Conservation (phyloP, 2,329 filamentous ascomycete species). For the Arachnomyces sp. region DNA sequence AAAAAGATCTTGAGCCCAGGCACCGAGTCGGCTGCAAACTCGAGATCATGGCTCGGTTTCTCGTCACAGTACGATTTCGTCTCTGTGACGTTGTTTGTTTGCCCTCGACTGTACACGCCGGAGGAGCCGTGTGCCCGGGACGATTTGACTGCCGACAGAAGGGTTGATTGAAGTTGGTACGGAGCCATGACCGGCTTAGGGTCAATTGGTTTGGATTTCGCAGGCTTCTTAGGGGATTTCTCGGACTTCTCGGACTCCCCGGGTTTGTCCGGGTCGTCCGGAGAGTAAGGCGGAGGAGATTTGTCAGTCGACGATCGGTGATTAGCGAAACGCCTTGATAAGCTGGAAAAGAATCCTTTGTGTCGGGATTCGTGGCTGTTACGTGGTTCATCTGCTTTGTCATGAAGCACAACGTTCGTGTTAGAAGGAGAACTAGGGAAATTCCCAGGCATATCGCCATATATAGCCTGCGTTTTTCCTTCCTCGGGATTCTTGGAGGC, state of each 20-base stretch:
- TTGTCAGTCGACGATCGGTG: constrained; percentile 9
- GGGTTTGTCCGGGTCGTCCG: constrained; percentile 25
- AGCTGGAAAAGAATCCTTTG: constrained; percentile 58
- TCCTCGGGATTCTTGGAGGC: constrained; percentile 40
- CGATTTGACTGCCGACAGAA: constrained; percentile 70
- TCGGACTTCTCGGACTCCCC: too few relatives aligned
- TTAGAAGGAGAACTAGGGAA: constrained; percentile 61
- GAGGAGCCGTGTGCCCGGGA: constrained; percentile 70
- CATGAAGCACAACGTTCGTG: constrained; percentile 14
- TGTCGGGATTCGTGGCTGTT: constrained; percentile 37
- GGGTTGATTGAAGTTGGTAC: constrained; percentile 39
- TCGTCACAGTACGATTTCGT: constrained; percentile 81
- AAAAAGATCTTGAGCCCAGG: constrained; percentile 70
- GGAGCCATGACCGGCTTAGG: constrained; percentile 28
- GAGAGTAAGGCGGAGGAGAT: constrained; percentile 35
- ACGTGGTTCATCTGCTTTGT: constrained; percentile 17
- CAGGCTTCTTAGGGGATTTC: too few relatives aligned
- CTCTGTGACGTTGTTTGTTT: constrained; percentile 68
- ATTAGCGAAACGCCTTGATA: constrained; percentile 56
- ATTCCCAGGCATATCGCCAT: constrained; percentile 60
- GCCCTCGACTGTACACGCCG: constrained; percentile 63
- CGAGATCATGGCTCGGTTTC: constrained; percentile 64
- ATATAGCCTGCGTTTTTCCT: constrained; percentile 27
- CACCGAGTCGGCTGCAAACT: constrained; percentile 60
- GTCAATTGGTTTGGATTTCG: constrained; percentile 13